A percentile compares a stretch with the other conserved stretches of the same genome.
phyloP scores from a whole-genome alignment of 495 filamentous ascomycete species.

The Aspergillus avenaceus region DNA sequence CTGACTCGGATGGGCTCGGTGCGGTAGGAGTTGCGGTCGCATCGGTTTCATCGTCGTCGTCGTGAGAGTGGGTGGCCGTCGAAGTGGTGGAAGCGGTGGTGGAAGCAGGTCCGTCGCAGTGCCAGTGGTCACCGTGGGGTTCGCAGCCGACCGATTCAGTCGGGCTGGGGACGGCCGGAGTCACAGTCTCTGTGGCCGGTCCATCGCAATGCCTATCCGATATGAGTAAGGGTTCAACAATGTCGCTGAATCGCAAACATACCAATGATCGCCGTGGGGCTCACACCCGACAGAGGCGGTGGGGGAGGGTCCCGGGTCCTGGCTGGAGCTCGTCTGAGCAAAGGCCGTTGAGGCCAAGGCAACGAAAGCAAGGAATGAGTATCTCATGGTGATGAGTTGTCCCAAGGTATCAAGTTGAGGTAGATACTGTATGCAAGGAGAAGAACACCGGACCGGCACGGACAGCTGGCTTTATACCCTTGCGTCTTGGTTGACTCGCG shows the following conservation, averaged over 20 bases:
- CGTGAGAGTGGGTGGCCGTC: neutral
- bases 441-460: neutral
- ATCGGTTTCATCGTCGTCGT: constrained; percentile 4
- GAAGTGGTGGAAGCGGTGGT: constrained; percentile 4
- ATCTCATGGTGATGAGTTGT: constrained; percentile 20
- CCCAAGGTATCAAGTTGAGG: neutral
- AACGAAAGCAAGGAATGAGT: constrained; percentile 13
- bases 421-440: neutral
- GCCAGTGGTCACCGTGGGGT: constrained; percentile 28
- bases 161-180: constrained; percentile 16
- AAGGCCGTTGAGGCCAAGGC: constrained; percentile 12
- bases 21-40: constrained; percentile 7
- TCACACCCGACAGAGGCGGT: constrained; percentile 28
- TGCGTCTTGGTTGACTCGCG: too few species aligned
- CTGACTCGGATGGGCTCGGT: constrained; percentile 22
- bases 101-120: constrained; percentile 23
- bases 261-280: constrained; percentile 32
- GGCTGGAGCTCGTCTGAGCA: constrained; percentile 5
- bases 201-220: constrained; percentile 20
- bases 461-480: neutral
- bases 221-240: neutral
- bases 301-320: constrained; percentile 23
- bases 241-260: neutral
- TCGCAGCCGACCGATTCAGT: constrained; percentile 25
- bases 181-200: constrained; percentile 8